Conservation (phyloP, 1,139 yeast genomes). For the Suhomyces ambrosiae region DNA sequence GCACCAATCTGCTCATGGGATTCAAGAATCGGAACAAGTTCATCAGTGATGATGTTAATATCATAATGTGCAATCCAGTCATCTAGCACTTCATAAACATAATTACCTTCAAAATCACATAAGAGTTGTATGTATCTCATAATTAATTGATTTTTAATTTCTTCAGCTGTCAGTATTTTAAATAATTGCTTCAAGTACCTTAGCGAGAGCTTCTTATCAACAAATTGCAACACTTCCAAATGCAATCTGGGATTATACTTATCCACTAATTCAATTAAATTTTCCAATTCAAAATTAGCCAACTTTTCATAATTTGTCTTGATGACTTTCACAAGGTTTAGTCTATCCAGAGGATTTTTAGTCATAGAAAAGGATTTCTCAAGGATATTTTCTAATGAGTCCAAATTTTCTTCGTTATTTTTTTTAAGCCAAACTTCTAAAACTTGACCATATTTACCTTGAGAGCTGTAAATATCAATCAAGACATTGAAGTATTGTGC, state of each 20-base stretch:
- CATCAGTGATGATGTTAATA: slow-evolving; percentile 11
- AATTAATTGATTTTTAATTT: slow-evolving; percentile 19
- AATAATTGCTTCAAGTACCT: slow-evolving; percentile 32
- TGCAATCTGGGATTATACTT: slow-evolving; percentile 43
- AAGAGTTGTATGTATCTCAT: slow-evolving; percentile 35
- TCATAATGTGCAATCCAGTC: slow-evolving; percentile 1
- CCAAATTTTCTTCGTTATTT: slow-evolving; percentile 11
- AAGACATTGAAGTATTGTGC: slow-evolving; percentile 62
- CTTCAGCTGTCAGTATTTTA: slow-evolving; percentile 1
- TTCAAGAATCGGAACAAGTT: slow-evolving; percentile 23
- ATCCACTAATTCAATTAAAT: slow-evolving; percentile 41
- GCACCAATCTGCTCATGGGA: slow-evolving; percentile 33
- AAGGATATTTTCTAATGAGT: slow-evolving; percentile 30
- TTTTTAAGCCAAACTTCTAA: slow-evolving; percentile 38
- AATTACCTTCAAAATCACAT: slow-evolving; percentile 17
- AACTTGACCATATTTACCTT: slow-evolving; percentile 55
- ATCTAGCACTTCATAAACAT: slow-evolving; percentile 22
- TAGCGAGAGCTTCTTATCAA: slow-evolving; percentile 26
- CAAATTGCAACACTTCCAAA: slow-evolving; percentile 30
- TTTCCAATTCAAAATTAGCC: slow-evolving; percentile 34
- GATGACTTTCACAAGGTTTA: slow-evolving; percentile 37
- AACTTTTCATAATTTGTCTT: slow-evolving; percentile 39
- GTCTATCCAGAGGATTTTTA: slow-evolving; percentile 31
- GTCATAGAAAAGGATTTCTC: slow-evolving; percentile 42
- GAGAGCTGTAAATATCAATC: slow-evolving; percentile 55